Conservation (phyloP, 2,329 filamentous ascomycete genomes). For the Paraphaeosphaeria minitans region DNA sequence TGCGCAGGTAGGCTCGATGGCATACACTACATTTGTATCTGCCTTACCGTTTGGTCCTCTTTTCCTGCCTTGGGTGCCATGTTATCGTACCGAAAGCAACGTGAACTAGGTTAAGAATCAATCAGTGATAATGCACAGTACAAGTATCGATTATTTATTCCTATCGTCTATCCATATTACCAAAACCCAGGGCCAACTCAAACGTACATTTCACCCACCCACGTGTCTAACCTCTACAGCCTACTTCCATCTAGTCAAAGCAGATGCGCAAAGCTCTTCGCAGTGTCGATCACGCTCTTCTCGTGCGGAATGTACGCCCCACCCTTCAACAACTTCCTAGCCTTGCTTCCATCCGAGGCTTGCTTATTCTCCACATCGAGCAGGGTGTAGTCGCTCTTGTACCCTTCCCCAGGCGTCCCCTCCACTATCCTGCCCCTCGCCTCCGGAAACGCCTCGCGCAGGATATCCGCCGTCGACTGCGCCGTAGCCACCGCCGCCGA, state of each 20-base stretch:
- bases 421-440: constrained; percentile 42
- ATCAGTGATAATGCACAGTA: too few relatives aligned
- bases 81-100: too few relatives aligned
- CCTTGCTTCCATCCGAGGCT: constrained; percentile 24
- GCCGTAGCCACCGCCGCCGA: constrained; percentile 36
- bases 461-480: constrained; percentile 52
- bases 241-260: constrained; percentile 5
- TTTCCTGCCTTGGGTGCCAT: too few relatives aligned
- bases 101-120: too few relatives aligned
- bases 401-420: constrained; percentile 50
- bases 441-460: constrained; percentile 46
- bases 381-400: constrained; percentile 31
- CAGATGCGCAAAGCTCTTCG: constrained; percentile 37
- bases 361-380: constrained; percentile 20
- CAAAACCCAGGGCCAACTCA: too few relatives aligned
- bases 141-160: too few relatives aligned
- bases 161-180: too few relatives aligned
- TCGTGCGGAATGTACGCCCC: constrained; percentile 26
- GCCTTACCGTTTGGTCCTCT: too few relatives aligned
- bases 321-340: constrained; percentile 19
- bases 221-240: neutral
- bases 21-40: too few relatives aligned
- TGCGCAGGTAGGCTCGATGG: too few relatives aligned
- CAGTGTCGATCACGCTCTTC: constrained; percentile 43
- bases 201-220: too few relatives aligned